phyloP scores from a whole-genome alignment of 2,329 filamentous ascomycete genomes.

The Phyllosticta ampelicida region DNA sequence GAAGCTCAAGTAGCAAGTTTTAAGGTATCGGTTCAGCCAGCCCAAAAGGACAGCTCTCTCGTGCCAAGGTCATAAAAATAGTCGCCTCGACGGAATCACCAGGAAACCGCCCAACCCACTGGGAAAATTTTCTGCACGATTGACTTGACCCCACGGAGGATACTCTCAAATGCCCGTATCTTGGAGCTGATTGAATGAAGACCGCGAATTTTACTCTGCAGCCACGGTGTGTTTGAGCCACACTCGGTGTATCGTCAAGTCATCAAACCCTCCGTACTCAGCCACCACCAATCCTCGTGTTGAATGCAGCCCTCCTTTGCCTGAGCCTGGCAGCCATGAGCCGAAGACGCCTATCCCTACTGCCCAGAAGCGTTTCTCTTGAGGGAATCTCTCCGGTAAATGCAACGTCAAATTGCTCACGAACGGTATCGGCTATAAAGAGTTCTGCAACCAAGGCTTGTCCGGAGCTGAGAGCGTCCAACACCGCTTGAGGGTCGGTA shows the following conservation, averaged over 20 bases:
- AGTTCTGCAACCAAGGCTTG: constrained; percentile 37
- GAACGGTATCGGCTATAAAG: constrained; percentile 30
- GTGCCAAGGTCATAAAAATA: background rate
- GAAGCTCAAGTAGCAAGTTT: background rate
- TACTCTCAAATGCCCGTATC: background rate
- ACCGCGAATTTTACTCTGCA: background rate
- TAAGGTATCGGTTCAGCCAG: background rate
- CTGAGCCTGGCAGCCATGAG: constrained; percentile 2
- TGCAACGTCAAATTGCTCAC: constrained; percentile 24
- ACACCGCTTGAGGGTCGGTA: constrained; percentile 20
- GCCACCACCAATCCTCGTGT: constrained; percentile 5
- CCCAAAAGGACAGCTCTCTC: background rate
- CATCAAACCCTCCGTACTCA: background rate
- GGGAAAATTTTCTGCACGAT: background rate
- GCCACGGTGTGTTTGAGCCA: background rate
- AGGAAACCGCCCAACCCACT: background rate
- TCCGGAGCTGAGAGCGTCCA: constrained; percentile 37
- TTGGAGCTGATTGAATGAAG: background rate
- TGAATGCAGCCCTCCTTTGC: background rate
- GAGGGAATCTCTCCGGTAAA: constrained; percentile 4
- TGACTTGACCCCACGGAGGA: background rate
- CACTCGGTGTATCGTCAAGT: background rate
- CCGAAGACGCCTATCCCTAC: background rate
- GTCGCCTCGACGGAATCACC: background rate
- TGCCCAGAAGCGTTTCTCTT: background rate